Evolutionary conservation across 495 filamentous ascomycete species (phyloP).

Genomic region (Penicillium parvum): DNA sequence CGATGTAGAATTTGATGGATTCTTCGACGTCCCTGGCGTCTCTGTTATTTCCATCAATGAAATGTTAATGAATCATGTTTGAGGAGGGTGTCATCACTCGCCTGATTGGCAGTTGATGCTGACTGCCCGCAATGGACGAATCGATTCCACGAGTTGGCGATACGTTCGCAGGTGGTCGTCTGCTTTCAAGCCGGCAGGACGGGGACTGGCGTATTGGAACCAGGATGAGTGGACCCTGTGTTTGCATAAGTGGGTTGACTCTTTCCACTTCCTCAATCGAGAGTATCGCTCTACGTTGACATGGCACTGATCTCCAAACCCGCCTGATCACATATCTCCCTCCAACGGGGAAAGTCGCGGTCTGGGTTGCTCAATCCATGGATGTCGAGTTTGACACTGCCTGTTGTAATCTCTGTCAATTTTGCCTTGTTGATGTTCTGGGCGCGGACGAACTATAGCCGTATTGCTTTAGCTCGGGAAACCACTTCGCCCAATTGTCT

Average conservation of each 20-base stretch:
- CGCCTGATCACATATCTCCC: constrained; percentile 18
- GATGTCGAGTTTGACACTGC: constrained; percentile 23
- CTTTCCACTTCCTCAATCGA: neutral
- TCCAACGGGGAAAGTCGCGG: constrained; percentile 10
- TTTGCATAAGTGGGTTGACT: neutral
- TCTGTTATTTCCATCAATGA: too few relatives aligned
- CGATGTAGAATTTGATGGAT: constrained; percentile 22
- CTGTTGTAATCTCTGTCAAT: neutral
- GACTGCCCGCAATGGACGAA: constrained; percentile 10
- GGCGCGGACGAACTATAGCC: constrained; percentile 27
- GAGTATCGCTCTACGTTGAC: constrained; percentile 5
- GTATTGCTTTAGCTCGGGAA: constrained; percentile 19
- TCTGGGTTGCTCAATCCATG: constrained; percentile 5
- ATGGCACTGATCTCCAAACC: constrained; percentile 19
- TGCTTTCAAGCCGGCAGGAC: constrained; percentile 16
- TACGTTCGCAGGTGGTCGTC: constrained; percentile 16
- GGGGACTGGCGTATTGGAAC: constrained; percentile 19
- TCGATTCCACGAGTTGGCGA: constrained; percentile 14
- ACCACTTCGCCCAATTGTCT: constrained; percentile 18
- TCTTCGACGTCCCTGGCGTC: constrained; percentile 26
- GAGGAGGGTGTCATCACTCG: constrained; percentile 7
- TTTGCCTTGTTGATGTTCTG: neutral
- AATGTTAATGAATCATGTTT: neutral
- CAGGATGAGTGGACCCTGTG: constrained; percentile 19
- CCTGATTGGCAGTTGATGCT: constrained; percentile 25